phyloP scores from a whole-genome alignment of 2,329 filamentous ascomycete species.

The Trichoderma sp. region DNA sequence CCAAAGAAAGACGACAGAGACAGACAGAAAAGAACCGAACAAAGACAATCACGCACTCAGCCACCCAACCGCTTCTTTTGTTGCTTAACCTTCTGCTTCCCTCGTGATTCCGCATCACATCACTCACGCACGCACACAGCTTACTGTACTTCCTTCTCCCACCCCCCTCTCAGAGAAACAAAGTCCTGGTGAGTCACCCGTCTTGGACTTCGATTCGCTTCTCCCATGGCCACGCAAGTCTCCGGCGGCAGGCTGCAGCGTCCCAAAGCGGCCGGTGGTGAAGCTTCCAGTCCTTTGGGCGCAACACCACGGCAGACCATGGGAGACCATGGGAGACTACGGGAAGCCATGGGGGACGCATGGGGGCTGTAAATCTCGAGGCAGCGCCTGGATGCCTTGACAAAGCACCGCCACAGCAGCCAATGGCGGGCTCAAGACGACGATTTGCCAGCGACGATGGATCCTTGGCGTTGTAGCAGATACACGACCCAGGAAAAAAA shows the following conservation, averaged over 20 bases:
- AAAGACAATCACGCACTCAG: neutral
- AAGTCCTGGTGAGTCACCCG: conserved; percentile 18
- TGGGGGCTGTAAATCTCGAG: conserved; percentile 6
- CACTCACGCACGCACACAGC: neutral
- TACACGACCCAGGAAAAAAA: conserved; percentile 2
- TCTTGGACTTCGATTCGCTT: conserved; percentile 19
- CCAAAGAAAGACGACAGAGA: neutral
- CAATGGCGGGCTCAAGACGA: conserved; percentile 18
- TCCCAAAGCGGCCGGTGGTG: conserved; percentile 2
- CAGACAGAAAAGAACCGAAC: neutral
- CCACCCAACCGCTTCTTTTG: neutral
- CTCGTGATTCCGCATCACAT: neutral
- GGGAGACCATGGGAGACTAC: too few species aligned
- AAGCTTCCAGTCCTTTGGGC: neutral
- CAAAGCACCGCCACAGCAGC: conserved; percentile 19
- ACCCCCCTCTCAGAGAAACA: neutral
- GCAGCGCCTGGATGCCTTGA: conserved; percentile 21
- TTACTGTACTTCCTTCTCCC: neutral
- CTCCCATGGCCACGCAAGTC: conserved; percentile 11
- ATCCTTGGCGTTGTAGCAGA: conserved; percentile 21
- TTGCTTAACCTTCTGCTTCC: neutral
- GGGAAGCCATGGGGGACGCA: neutral
- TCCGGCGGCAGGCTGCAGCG: conserved; percentile 20
- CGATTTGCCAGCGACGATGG: neutral
- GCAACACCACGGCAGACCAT: neutral